Evolutionary conservation across 2,329 filamentous ascomycete genomes (phyloP), one percentile per base, ranked within the genome.

Genomic region (Graphiopsis chlorocephala): DNA sequence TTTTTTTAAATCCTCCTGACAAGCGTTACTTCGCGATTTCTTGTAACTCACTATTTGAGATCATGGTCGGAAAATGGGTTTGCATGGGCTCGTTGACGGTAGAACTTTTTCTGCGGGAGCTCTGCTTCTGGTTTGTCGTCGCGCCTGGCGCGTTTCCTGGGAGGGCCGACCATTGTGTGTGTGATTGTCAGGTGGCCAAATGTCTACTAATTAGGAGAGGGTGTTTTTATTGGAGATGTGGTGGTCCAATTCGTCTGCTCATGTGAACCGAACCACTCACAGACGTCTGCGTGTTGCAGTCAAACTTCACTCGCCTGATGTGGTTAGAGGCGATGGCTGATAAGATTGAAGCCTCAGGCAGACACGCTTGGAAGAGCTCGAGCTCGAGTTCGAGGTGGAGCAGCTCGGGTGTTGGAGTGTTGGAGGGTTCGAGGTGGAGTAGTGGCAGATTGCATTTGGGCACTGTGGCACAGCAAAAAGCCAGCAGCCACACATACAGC

Each of bases 51-150:
- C 95, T 99, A 99, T 73, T 85, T 84, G 75, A 99, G 83, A 65
- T 86, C 83, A 81, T 99, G 95, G 74, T 99, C 95, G 2, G 94
- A 97, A 80, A 99, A 99, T 7, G 94, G 93, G 81, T 99, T 99
- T 68, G 95, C 95, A 80, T 99, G 95, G 42, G 95, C 95, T 77
- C 95, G 87, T 79, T 99, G 95, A 64, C 95, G 88, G 78, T 97
- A 99, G 81, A 95, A 97, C 81, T 91, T 94, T 84, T 99, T 99
- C 79, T 92, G 90, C 11, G 95, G 95, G 72, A 97, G 80, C 72
- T 87, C 84, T 67, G 78, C 75, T 65, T 79, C 74, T n/a, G 76
- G 76, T 61, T 74, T 74, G 56, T 82, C 78, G 58, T 83, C 81
- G 66, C 82, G 81, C 72, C 78, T 81, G 68, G 81, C 78, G 23